phyloP scores from a whole-genome alignment of 805 yeast species.

The Wickerhamiella qilinensis region DNA sequence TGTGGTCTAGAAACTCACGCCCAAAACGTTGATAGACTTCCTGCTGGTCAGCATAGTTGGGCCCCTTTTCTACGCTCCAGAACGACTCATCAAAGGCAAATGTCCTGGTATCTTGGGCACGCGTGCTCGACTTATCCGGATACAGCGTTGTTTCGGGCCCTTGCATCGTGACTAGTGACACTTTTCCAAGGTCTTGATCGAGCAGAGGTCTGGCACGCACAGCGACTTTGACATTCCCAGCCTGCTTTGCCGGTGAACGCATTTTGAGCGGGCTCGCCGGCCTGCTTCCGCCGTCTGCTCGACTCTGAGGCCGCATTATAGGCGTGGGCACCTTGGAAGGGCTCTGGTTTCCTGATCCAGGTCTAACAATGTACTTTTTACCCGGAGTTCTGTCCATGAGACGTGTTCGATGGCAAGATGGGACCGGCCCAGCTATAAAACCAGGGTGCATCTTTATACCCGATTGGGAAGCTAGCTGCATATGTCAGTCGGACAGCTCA shows the following conservation, averaged over 20 bases:
- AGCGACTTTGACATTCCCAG: slow-evolving; percentile 24
- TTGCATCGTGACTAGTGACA: slow-evolving; percentile 9
- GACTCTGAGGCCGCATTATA: too few relatives aligned
- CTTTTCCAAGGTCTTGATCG: slow-evolving; percentile 11
- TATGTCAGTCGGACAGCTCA: too few relatives aligned
- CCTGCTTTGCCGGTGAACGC: not conserved
- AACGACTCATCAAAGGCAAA: slow-evolving; percentile 39
- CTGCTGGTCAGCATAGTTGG: slow-evolving; percentile 31
- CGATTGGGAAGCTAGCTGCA: too few relatives aligned
- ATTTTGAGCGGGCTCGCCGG: not conserved
- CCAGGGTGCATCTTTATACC: too few relatives aligned
- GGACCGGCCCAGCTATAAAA: too few relatives aligned
- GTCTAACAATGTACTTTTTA: too few relatives aligned
- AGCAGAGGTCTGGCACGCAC: slow-evolving; percentile 26
- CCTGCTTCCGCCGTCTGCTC: too few relatives aligned
- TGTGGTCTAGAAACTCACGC: slow-evolving; percentile 40
- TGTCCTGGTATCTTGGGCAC: slow-evolving; percentile 18
- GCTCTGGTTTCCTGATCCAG: too few relatives aligned
- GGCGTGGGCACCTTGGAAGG: too few relatives aligned
- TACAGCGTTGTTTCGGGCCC: slow-evolving; percentile 11
- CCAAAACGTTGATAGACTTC: slow-evolving; percentile 41
- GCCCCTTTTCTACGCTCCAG: slow-evolving; percentile 23
- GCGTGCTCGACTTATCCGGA: slow-evolving; percentile 3
- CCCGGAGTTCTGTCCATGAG: too few relatives aligned
- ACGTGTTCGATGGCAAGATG: too few relatives aligned